Conservation (phyloP, 1,139 yeast species). For the Hemisphaericaspora subhashii region DNA sequence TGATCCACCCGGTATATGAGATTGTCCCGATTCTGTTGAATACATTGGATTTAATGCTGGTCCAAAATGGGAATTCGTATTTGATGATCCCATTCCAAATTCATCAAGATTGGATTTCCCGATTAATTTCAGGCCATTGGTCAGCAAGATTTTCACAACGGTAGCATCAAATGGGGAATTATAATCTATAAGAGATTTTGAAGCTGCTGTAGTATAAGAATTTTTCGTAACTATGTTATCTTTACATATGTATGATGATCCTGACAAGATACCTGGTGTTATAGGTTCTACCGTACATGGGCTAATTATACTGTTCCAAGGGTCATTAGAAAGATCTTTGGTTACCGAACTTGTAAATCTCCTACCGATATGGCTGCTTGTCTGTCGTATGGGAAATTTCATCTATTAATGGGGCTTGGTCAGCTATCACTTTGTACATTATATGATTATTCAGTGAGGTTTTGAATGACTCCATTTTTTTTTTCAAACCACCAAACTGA, state of each 20-base stretch:
- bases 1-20: slow-evolving; percentile 77
- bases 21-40: slow-evolving; percentile 20
- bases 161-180: slow-evolving; percentile 83
- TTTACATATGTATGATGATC: slow-evolving; percentile 38
- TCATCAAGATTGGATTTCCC: slow-evolving; percentile 97
- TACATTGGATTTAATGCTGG: slow-evolving; percentile 67
- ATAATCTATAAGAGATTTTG: slow-evolving; percentile 58
- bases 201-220: slow-evolving; percentile 75
- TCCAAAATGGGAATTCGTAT: slow-evolving; percentile 60
- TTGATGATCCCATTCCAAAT: slow-evolving; percentile 93
- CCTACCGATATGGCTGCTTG: background rate
- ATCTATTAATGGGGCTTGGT: too few species aligned
- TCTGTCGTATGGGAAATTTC: slow-evolving; percentile 12
- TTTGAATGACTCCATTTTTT: slow-evolving; percentile 3
- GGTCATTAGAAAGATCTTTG: background rate
- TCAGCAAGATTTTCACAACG: slow-evolving; percentile 53
- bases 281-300: slow-evolving; percentile 4
- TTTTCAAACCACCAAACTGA: background rate
- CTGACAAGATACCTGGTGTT: slow-evolving; percentile 8
- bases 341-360: background rate
- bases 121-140: slow-evolving; percentile 52
- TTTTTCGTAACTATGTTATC: slow-evolving; percentile 74
- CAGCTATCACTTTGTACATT: too few species aligned
- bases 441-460: background rate
- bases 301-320: slow-evolving; percentile 12